Conservation (phyloP, 1,139 yeast genomes). For the Zygosaccharomyces pseudobailii region DNA sequence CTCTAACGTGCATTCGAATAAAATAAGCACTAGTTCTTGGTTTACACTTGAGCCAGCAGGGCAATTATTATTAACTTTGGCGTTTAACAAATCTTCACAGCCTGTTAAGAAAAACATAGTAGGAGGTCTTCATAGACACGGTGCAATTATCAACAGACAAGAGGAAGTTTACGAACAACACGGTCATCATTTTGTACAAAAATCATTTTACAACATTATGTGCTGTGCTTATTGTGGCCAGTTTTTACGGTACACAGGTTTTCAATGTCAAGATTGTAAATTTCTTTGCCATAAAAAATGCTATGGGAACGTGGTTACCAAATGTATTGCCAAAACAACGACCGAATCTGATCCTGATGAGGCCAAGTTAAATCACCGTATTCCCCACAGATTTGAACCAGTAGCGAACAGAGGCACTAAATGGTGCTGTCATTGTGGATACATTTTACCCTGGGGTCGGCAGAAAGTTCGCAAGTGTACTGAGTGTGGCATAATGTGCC, state of each 20-base stretch:
- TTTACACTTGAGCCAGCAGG: constrained; percentile 92
- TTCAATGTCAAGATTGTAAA: constrained; percentile 93
- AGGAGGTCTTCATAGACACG: constrained; percentile 84
- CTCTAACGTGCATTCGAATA: constrained; percentile 8
- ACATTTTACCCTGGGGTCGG: constrained; percentile 89
- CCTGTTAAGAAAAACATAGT: constrained; percentile 42
- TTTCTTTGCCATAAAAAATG: constrained; percentile 94
- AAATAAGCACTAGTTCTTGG: constrained; percentile 65
- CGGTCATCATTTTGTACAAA: constrained; percentile 95
- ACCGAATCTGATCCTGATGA: constrained; percentile 84
- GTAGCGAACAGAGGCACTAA: constrained; percentile 90
- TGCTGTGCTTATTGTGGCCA: constrained; percentile 97
- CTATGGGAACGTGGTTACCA: constrained; percentile 88
- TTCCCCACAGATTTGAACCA: constrained; percentile 93
- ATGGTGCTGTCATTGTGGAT: constrained; percentile 99
- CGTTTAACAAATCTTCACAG: constrained; percentile 67
- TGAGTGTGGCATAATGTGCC: constrained; percentile 95
- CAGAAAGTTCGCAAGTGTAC: constrained; percentile 92
- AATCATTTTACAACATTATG: constrained; percentile 93
- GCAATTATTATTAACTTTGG: constrained; percentile 69
- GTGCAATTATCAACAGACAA: constrained; percentile 93
- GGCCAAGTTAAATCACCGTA: constrained; percentile 88
- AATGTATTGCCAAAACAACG: constrained; percentile 87
- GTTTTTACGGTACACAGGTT: constrained; percentile 87
- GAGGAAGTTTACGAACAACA: constrained; percentile 94